Evolutionary conservation across 306 rosid species (phyloP).

Genomic region (Cajanus cajan): DNA sequence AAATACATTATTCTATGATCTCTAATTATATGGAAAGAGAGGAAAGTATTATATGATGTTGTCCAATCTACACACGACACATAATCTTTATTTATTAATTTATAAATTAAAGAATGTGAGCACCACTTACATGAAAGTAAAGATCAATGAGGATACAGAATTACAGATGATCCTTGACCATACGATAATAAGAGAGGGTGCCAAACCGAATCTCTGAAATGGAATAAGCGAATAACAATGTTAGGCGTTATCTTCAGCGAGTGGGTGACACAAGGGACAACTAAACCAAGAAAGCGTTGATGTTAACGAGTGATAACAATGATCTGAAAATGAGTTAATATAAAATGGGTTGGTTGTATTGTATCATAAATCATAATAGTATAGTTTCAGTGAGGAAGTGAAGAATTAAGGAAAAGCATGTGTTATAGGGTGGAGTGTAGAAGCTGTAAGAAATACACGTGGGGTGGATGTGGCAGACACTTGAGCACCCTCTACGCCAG

Average conservation of each 20-base stretch:
- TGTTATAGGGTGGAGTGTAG: slow-evolving; percentile 53
- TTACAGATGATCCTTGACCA: too few relatives aligned
- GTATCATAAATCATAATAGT: neutral
- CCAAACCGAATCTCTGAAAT: neutral
- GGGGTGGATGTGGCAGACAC: slow-evolving; percentile 71
- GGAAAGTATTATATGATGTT: too few relatives aligned
- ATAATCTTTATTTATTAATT: too few relatives aligned
- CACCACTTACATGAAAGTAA: too few relatives aligned
- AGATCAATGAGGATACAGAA: too few relatives aligned
- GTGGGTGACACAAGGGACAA: neutral
- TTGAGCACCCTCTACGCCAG: slow-evolving; percentile 37
- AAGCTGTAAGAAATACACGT: slow-evolving; percentile 40
- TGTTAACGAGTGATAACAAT: neutral
- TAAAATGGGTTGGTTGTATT: neutral
- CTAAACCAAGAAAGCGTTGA: neutral
- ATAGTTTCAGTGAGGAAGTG: too few relatives aligned
- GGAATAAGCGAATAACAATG: neutral
- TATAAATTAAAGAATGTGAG: too few relatives aligned
- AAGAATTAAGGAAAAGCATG: slow-evolving; percentile 32
- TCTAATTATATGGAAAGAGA: too few relatives aligned
- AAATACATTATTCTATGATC: too few relatives aligned
- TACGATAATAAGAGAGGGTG: neutral
- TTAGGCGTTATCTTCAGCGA: slow-evolving; percentile 18
- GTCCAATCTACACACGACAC: too few relatives aligned
- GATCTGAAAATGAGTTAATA: neutral